Evolutionary conservation across 768 basidiomycete species (phyloP).

Genomic region (Lactarius sp.): DNA sequence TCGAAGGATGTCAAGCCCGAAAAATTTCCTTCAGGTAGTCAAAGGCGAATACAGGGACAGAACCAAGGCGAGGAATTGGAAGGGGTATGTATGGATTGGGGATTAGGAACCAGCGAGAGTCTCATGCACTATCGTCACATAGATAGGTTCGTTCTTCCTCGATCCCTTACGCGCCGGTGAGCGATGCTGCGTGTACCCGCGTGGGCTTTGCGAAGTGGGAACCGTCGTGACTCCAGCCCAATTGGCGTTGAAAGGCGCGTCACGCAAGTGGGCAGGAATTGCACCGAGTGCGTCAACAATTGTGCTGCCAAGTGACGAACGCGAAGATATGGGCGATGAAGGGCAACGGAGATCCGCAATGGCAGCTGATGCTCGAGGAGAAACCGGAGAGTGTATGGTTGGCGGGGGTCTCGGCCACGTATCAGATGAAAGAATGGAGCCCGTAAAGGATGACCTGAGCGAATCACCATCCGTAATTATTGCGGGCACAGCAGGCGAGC

Average conservation of each 20-base stretch:
- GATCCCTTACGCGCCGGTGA: background rate
- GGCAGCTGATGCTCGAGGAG: background rate
- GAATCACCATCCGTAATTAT: conserved; percentile 1
- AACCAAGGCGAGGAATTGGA: background rate
- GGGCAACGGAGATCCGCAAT: conserved; percentile 2
- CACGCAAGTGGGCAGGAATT: conserved; percentile 17
- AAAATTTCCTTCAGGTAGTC: conserved; percentile 19
- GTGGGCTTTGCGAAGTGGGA: conserved; percentile 1
- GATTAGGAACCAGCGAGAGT: conserved; percentile 2
- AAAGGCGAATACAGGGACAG: conserved; percentile 3
- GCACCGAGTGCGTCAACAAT: conserved; percentile 21
- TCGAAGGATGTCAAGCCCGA: conserved; percentile 13
- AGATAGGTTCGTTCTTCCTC: conserved; percentile 18
- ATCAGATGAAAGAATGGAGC: conserved; percentile 10
- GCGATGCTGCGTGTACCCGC: background rate
- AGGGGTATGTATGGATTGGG: background rate
- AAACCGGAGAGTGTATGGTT: background rate
- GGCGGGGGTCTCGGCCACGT: conserved; percentile 17
- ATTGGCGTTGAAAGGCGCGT: conserved; percentile 13
- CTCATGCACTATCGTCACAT: conserved; percentile 25
- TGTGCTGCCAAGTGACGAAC: conserved; percentile 15
- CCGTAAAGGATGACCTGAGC: conserved; percentile 6
- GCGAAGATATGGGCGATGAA: conserved; percentile 11
- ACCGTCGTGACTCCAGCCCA: background rate
- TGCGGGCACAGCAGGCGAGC: background rate